Evolutionary conservation across 305 asterid genomes (phyloP), one percentile per base, ranked within the genome.

Genomic region (Nicotiana rustica): DNA sequence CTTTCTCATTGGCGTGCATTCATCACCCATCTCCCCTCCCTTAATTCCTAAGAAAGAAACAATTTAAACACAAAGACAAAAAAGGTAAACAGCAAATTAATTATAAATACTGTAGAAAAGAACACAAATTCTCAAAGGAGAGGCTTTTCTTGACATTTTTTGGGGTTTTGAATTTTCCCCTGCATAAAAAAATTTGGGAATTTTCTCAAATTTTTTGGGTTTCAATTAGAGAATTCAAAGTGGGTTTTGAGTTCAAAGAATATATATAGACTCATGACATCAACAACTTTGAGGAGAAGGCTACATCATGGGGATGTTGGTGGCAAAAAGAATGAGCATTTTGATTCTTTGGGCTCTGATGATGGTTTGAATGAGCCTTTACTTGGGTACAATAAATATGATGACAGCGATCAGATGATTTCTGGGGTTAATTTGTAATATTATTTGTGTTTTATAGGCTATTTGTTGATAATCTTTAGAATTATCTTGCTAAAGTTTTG

Each of bases 291-390:
- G 92, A 90, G 99, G 84, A 88, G 99, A 84, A 86, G 99, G 90
- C 91, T 92, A 56, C 93, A 90, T 85, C 97, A 93, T 55, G 92
- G 92, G 33, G 97, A 92, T 88, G 91, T 92, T 77, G 99, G 90
- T 68, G 96, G 94, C 62, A 97, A 87, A 69, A 89, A 86, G 44
- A 76, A 87, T 38, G 98, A 94, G 77, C 93, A 90, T 73, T 86
- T 89, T 83, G 98, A 92, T 83, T 59, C 88, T 67, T 13, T 67
- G 2, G 69, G 59, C 21, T 88, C 98, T 35, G 83, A 86, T 61
- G 97, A 93, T 85, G 83, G 92, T 62, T 76, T 94, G 86, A 91
- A 86, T 77, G 98, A 96, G 86, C 99, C 99, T 66, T 88, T 96
- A 89, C 97, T 96, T 76, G 93, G 87, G n/a, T 85, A 88, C 68